phyloP scores from a whole-genome alignment of 345 rosid genomes.

The Erodium maritimum region DNA sequence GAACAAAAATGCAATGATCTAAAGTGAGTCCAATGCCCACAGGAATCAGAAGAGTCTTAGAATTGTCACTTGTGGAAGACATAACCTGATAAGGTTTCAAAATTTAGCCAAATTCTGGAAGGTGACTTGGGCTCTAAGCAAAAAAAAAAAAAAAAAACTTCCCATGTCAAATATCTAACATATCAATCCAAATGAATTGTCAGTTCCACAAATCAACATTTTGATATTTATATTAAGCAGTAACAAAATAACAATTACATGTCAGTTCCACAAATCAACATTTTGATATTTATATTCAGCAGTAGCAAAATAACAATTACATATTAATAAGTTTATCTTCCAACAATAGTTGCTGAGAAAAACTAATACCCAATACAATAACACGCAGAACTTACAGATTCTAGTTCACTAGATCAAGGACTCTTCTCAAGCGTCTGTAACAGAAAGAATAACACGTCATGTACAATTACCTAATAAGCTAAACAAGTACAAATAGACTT shows the following conservation, averaged over 20 bases:
- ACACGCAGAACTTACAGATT: not conserved
- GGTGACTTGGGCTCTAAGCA: not conserved
- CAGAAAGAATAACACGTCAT: not conserved
- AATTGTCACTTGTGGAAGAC: not conserved
- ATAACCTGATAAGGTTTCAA: not conserved
- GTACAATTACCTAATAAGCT: not conserved
- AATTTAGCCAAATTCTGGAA: not conserved
- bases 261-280: not conserved
- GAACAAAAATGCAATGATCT: not conserved
- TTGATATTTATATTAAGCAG: not conserved
- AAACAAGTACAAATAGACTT: not conserved
- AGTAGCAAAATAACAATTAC: not conserved
- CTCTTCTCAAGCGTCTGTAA: slow-evolving; percentile 36
- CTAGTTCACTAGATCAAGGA: slow-evolving; percentile 24
- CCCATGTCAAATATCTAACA: too few species aligned
- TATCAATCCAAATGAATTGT: not conserved
- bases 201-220: not conserved
- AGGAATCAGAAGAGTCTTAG: not conserved
- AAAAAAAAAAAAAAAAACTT: not conserved
- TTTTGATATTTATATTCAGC: not conserved
- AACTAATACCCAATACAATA: not conserved
- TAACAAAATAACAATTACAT: not conserved
- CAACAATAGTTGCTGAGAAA: not conserved
- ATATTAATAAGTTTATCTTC: not conserved
- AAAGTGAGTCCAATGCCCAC: not conserved